Percentiles rank a stretch among this genome's conserved stretches.
Conservation (phyloP, 768 basidiomycete species). For the Amanita muscaria region DNA sequence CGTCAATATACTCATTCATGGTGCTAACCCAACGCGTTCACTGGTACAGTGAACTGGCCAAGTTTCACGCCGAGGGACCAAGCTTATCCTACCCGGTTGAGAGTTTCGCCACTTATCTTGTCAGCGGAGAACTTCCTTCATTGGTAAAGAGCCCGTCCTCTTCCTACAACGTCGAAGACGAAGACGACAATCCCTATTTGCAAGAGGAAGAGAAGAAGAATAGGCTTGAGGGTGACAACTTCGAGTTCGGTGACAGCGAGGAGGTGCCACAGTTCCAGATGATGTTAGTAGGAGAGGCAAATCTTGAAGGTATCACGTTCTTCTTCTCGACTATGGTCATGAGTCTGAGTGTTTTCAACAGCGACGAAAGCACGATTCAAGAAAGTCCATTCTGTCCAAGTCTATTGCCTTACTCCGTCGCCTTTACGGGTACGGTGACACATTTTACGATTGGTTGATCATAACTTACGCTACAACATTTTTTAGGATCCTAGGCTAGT, state of each 20-base stretch:
- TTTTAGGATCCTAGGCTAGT: constrained; percentile 38
- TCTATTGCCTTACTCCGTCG: constrained; percentile 68
- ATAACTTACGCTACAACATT: neutral
- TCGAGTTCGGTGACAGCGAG: constrained; percentile 24
- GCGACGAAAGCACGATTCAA: constrained; percentile 46
- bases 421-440: constrained; percentile 44
- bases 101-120: constrained; percentile 58
- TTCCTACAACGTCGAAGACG: constrained; percentile 16
- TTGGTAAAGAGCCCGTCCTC: constrained; percentile 5
- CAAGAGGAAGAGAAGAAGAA: constrained; percentile 5
- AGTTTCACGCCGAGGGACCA: constrained; percentile 41
- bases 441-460: constrained; percentile 7
- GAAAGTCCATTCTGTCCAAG: constrained; percentile 45
- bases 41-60: constrained; percentile 48
- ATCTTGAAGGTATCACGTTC: constrained; percentile 61
- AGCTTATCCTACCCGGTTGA: constrained; percentile 28
- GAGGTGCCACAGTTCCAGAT: constrained; percentile 41
- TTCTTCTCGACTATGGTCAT: too few species aligned
- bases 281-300: constrained; percentile 52
- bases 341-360: too few species aligned
- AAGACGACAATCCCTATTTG: constrained; percentile 24
- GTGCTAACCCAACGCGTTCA: neutral
- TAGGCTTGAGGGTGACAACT: constrained; percentile 11
- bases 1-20: neutral
- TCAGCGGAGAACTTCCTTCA: constrained; percentile 44